phyloP scores from a whole-genome alignment of 2,329 filamentous ascomycete genomes.

The Paracoccidioides brasiliensis region DNA sequence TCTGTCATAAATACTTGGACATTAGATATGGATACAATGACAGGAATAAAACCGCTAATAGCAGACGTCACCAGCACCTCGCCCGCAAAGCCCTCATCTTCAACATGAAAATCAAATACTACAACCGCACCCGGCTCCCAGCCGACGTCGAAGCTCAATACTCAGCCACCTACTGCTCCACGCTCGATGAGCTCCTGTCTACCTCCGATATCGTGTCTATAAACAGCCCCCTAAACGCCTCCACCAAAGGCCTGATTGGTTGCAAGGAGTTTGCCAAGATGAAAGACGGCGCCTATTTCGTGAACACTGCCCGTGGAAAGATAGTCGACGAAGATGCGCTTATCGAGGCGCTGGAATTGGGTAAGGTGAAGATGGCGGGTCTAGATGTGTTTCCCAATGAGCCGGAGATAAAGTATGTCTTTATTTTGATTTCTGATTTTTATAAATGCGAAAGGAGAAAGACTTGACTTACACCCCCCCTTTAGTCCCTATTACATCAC shows the following conservation, averaged over 20 bases:
- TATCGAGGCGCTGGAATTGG: slow-evolving; percentile 34
- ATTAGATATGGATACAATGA: background rate
- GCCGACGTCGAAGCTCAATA: slow-evolving; percentile 24
- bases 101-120: slow-evolving; percentile 34
- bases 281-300: slow-evolving; percentile 35
- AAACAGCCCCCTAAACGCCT: slow-evolving; percentile 35
- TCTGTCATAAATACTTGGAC: background rate
- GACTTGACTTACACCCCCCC: background rate
- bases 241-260: slow-evolving; percentile 31
- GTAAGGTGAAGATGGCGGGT: slow-evolving; percentile 36
- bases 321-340: slow-evolving; percentile 39
- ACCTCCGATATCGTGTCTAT: slow-evolving; percentile 33
- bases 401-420: slow-evolving; percentile 20
- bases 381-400: slow-evolving; percentile 38
- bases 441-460: background rate
- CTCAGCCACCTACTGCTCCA: slow-evolving; percentile 24
- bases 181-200: slow-evolving; percentile 30
- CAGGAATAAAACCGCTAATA: background rate
- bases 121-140: slow-evolving; percentile 28
- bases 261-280: slow-evolving; percentile 32
- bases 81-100: slow-evolving; percentile 31
- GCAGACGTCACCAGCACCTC: slow-evolving; percentile 17
- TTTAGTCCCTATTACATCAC: slow-evolving; percentile 27
- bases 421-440: background rate
- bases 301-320: slow-evolving; percentile 41